Percentiles rank a stretch among this genome's conserved stretches.
Conservation (phyloP, 2,329 filamentous ascomycete species). For the Nannizziopsis barbatae region DNA sequence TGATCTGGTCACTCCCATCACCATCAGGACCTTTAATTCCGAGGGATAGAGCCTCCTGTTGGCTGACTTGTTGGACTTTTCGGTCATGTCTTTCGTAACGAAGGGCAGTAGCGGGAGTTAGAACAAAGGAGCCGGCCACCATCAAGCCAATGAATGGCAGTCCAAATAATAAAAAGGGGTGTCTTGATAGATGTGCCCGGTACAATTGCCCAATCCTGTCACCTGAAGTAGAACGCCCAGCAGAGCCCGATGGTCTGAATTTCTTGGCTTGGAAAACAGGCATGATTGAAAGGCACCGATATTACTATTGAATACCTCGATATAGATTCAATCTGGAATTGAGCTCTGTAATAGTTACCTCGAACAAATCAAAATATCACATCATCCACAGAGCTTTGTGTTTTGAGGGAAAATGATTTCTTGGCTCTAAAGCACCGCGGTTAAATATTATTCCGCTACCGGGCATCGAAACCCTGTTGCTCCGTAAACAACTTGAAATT, state of each 20-base stretch:
- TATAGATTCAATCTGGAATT: no score
- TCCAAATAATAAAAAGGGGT: slow-evolving; percentile 86
- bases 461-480: slow-evolving; percentile 6
- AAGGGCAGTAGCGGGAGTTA: slow-evolving; percentile 86
- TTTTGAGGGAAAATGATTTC: neutral
- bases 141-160: slow-evolving; percentile 86
- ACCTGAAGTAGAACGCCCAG: slow-evolving; percentile 44
- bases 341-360: no score
- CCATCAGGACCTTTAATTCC: slow-evolving; percentile 54
- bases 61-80: slow-evolving; percentile 71
- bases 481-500: slow-evolving; percentile 7
- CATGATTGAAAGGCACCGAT: slow-evolving; percentile 35
- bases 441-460: neutral
- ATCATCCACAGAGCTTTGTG: no score
- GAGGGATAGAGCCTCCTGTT: slow-evolving; percentile 77
- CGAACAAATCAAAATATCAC: no score
- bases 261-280: slow-evolving; percentile 57
- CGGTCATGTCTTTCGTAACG: slow-evolving; percentile 89
- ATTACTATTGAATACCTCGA: no score
- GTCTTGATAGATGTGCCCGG: slow-evolving; percentile 59
- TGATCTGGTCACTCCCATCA: slow-evolving; percentile 67
- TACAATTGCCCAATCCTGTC: slow-evolving; percentile 65
- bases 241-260: slow-evolving; percentile 48
- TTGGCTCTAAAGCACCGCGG: neutral
- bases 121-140: slow-evolving; percentile 80